Conservation (phyloP, 2,329 filamentous ascomycete genomes). For the Hypoxylon sp. region DNA sequence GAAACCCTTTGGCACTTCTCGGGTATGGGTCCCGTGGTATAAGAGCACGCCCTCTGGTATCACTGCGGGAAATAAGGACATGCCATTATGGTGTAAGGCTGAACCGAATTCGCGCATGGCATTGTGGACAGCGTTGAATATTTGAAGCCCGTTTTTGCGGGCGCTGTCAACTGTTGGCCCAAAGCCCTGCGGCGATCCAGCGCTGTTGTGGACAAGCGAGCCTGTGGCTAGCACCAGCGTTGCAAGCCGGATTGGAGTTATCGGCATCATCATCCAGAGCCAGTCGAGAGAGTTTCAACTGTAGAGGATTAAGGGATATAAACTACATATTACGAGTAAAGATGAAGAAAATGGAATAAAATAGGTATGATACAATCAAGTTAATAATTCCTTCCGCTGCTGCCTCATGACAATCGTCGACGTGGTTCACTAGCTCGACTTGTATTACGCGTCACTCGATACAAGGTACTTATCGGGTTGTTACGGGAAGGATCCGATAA, state of each 20-base stretch:
- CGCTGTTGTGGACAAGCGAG: constrained; percentile 22
- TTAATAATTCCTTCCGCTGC: background rate
- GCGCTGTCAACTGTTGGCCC: constrained; percentile 58
- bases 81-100: constrained; percentile 80
- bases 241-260: constrained; percentile 4
- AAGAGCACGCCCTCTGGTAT: constrained; percentile 75
- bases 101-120: constrained; percentile 83
- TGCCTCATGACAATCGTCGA: constrained; percentile 7
- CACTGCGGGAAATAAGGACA: constrained; percentile 77
- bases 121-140: constrained; percentile 81
- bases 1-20: constrained; percentile 64
- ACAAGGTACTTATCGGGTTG: constrained; percentile 31
- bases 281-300: background rate
- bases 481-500: constrained; percentile 1
- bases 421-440: constrained; percentile 6
- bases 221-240: constrained; percentile 18
- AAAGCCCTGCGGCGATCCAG: constrained; percentile 44
- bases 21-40: constrained; percentile 72
- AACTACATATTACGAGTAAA: background rate
- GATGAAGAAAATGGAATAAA: background rate
- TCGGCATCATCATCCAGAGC: constrained; percentile 12
- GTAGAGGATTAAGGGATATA: background rate
- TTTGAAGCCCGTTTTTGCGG: constrained; percentile 69
- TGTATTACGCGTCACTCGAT: constrained; percentile 33
- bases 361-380: background rate